phyloP scores from a whole-genome alignment of 78 protist genomes.

The Emiliania huxleyi region DNA sequence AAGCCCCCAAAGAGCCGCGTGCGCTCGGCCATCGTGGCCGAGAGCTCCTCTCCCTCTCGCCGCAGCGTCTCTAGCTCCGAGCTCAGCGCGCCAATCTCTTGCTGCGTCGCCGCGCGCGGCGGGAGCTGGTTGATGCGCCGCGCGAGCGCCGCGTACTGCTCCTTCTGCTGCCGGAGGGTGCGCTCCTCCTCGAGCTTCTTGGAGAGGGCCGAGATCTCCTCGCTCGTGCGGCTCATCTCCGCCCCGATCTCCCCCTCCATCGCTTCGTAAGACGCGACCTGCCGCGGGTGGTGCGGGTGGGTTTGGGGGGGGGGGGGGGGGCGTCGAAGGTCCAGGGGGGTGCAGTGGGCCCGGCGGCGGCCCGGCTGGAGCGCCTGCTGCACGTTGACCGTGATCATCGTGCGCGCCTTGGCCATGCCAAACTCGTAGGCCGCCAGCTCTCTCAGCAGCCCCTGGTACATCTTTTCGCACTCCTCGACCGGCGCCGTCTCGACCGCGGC shows the following conservation, averaged over 20 bases:
- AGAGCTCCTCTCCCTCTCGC: background rate
- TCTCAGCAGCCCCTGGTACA: background rate
- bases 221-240: background rate
- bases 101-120: background rate
- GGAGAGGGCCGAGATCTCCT: background rate
- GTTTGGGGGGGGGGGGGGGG: no score
- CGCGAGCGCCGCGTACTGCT: background rate
- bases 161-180: background rate
- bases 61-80: background rate
- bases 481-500: background rate
- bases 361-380: no score
- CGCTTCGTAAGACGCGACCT: background rate
- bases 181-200: background rate
- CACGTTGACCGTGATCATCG: background rate
- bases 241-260: background rate
- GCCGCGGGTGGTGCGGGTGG: no score
- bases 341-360: no score
- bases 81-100: background rate
- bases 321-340: no score
- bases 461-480: background rate
- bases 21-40: background rate
- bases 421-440: background rate
- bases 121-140: background rate
- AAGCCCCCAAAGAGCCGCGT: background rate
- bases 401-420: background rate